A percentile compares a stretch with the other conserved stretches of the same genome.
These are phyloP conservation scores for Syzygium malaccense DNA, from an alignment of 441 rosid species.

Conservation along the genomic window DNA sequence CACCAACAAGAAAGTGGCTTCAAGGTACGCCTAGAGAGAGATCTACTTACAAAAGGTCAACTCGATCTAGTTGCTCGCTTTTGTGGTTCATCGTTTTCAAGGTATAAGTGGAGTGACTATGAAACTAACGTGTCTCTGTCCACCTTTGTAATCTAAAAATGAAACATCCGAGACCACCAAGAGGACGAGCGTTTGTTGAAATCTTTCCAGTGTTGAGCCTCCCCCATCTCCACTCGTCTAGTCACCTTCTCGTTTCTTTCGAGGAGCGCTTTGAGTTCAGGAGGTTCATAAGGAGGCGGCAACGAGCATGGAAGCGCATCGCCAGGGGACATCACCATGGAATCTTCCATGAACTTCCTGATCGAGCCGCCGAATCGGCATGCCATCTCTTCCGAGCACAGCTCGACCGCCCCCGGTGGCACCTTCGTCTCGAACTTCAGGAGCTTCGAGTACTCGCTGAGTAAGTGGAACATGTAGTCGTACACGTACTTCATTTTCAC, in stretches of 20 bases:
- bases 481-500: neutral
- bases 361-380: neutral
- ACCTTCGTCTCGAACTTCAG: slow-evolving; percentile 4
- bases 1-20: neutral
- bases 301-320: neutral
- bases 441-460: neutral
- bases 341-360: slow-evolving; percentile 7
- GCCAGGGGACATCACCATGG: slow-evolving; percentile 4
- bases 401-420: slow-evolving; percentile 5
- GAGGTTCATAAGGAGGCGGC: slow-evolving; percentile 1
- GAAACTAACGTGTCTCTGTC: neutral
- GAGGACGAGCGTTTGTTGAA: neutral
- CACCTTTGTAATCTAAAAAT: neutral
- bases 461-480: slow-evolving; percentile 9
- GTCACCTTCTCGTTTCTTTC: neutral
- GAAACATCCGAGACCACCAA: neutral
- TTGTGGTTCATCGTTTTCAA: neutral
- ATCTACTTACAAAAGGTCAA: neutral
- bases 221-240: neutral
- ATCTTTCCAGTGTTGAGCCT: neutral
- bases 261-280: neutral
- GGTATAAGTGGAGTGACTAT: neutral
- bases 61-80: neutral
- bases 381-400: slow-evolving; percentile 1
- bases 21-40: neutral